These are phyloP conservation scores for Lentinula boryana DNA, from an alignment of 768 basidiomycete genomes.

Conservation along the genomic window DNA sequence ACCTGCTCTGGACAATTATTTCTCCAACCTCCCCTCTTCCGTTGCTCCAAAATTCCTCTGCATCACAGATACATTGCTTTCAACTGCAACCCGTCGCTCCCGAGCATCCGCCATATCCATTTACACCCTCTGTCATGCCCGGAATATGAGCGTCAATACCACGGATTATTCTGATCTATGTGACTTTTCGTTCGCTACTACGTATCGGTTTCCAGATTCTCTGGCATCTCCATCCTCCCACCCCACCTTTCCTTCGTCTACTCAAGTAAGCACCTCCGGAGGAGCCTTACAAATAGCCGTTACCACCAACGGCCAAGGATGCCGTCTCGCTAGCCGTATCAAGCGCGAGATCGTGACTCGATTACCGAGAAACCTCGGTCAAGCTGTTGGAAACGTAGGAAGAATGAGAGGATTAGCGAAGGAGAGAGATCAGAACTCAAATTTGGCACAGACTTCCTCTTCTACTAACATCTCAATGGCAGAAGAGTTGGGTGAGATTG, in stretches of 20 bases:
- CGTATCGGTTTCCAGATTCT: slow-evolving; percentile 60
- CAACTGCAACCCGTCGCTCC: slow-evolving; percentile 30
- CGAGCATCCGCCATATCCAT: slow-evolving; percentile 53
- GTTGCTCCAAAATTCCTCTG: slow-evolving; percentile 47
- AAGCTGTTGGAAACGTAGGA: slow-evolving; percentile 71
- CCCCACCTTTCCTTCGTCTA: slow-evolving; percentile 1
- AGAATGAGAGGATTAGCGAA: slow-evolving; percentile 55
- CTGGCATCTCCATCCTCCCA: slow-evolving; percentile 3
- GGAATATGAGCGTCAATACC: slow-evolving; percentile 75
- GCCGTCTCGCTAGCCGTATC: slow-evolving; percentile 74
- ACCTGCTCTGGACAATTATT: slow-evolving; percentile 41
- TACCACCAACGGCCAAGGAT: slow-evolving; percentile 90
- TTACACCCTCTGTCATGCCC: slow-evolving; percentile 44
- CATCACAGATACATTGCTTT: slow-evolving; percentile 72
- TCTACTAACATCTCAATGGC: not conserved
- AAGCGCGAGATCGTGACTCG: slow-evolving; percentile 75
- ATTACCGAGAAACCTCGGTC: slow-evolving; percentile 67
- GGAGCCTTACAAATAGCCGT: slow-evolving; percentile 66
- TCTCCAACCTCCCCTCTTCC: slow-evolving; percentile 20
- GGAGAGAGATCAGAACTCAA: slow-evolving; percentile 4
- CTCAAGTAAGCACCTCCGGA: not conserved
- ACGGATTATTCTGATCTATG: slow-evolving; percentile 83
- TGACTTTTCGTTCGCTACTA: slow-evolving; percentile 84
- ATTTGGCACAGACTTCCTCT: not conserved
- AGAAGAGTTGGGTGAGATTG: slow-evolving; percentile 29